A percentile compares a stretch with the other conserved stretches of the same genome.
Evolutionary conservation across 129 eudicot species (phyloP).

Genomic region (Apium graveolens): DNA sequence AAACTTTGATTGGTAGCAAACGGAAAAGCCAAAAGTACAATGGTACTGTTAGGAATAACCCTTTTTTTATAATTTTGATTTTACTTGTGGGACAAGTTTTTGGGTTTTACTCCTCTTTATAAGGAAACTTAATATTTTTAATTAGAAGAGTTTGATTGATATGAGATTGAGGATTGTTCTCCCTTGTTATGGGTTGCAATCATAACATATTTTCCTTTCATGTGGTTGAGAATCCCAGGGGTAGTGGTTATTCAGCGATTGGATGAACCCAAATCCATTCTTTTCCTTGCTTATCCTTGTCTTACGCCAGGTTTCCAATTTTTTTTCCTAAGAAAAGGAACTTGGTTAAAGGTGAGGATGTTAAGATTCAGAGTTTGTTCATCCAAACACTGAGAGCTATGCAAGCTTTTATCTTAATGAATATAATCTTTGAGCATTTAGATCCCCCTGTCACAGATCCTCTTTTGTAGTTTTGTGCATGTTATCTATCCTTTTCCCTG

Average conservation of each 20-base stretch:
- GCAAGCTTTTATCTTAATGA: background rate
- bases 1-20: too few species aligned
- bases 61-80: background rate
- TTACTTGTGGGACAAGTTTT: background rate
- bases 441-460: background rate
- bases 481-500: background rate
- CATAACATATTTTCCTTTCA: background rate
- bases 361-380: background rate
- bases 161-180: background rate
- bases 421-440: background rate
- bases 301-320: background rate
- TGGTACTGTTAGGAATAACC: too few species aligned
- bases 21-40: too few species aligned
- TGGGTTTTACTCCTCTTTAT: background rate
- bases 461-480: background rate
- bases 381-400: background rate
- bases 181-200: background rate
- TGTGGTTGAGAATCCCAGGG: background rate
- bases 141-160: background rate
- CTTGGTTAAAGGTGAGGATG: background rate
- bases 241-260: background rate
- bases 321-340: background rate
- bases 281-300: background rate
- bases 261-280: background rate
- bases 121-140: background rate